phyloP scores from a whole-genome alignment of 805 yeast species.

The Ogataea polymorpha region DNA sequence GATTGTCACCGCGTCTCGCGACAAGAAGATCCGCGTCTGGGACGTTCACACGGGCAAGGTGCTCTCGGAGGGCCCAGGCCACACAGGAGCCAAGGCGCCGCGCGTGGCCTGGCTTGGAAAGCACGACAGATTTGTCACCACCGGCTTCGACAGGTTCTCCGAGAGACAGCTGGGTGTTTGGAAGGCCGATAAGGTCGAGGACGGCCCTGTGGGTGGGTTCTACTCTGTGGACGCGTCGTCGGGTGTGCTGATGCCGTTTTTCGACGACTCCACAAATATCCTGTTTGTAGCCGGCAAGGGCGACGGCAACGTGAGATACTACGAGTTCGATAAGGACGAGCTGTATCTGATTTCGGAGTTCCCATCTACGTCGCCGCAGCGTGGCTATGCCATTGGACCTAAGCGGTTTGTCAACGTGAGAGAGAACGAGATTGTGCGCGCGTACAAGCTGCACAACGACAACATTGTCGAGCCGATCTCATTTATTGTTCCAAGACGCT shows the following conservation, averaged over 20 bases:
- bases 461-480: conserved; percentile 84
- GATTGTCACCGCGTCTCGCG: conserved; percentile 87
- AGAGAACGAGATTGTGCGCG: conserved; percentile 80
- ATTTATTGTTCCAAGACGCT: conserved; percentile 89
- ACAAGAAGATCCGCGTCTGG: conserved; percentile 88
- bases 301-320: conserved; percentile 95
- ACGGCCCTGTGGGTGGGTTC: conserved; percentile 90
- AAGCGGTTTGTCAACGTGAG: conserved; percentile 72
- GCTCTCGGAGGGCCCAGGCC: conserved; percentile 83
- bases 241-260: conserved; percentile 91
- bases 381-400: conserved; percentile 92
- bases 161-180: conserved; percentile 96
- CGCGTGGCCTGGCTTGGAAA: conserved; percentile 91
- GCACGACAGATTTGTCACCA: conserved; percentile 78
- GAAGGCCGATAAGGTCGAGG: conserved; percentile 71
- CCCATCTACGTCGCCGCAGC: conserved; percentile 86
- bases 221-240: conserved; percentile 83
- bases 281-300: conserved; percentile 95
- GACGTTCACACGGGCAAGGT: conserved; percentile 74
- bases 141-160: conserved; percentile 89
- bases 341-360: conserved; percentile 84
- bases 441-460: conserved; percentile 87
- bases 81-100: conserved; percentile 87
- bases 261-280: conserved; percentile 74
- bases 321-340: conserved; percentile 82